Conservation (phyloP, 1,139 yeast species). For the Diutina sp. region DNA sequence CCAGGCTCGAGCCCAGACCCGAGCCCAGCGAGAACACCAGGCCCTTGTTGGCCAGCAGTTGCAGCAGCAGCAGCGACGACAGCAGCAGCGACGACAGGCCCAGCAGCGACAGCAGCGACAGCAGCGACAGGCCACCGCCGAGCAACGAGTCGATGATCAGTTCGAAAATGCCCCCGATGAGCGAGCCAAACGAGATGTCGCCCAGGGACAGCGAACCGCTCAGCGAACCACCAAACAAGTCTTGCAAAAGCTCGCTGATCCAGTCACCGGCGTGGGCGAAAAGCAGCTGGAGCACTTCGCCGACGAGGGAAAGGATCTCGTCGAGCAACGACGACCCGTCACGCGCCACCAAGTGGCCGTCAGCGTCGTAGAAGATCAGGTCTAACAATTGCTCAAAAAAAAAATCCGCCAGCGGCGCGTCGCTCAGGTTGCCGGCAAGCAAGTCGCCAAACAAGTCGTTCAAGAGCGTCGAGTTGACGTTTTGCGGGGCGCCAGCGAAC, state of each 20-base stretch:
- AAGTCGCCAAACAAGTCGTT: not conserved
- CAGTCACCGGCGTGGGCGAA: slow-evolving; percentile 1
- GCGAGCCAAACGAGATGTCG: slow-evolving; percentile 1
- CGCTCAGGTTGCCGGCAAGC: not conserved
- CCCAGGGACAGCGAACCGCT: not conserved
- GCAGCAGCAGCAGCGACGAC: not conserved
- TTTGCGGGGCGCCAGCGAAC: not conserved
- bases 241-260: not conserved
- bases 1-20: not conserved
- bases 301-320: slow-evolving; percentile 1
- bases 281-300: not conserved
- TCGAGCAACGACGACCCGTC: not conserved
- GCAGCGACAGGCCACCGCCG: not conserved
- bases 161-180: slow-evolving; percentile 1
- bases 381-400: not conserved
- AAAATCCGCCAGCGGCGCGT: not conserved
- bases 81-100: not conserved
- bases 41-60: not conserved
- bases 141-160: slow-evolving; percentile 2
- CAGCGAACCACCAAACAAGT: not conserved
- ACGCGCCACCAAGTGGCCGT: not conserved
- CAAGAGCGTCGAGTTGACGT: not conserved
- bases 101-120: not conserved
- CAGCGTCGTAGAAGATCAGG: not conserved
- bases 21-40: not conserved